Evolutionary conservation across 2,329 filamentous ascomycete genomes (phyloP).

Genomic region (Sphaerulina vaccinii): DNA sequence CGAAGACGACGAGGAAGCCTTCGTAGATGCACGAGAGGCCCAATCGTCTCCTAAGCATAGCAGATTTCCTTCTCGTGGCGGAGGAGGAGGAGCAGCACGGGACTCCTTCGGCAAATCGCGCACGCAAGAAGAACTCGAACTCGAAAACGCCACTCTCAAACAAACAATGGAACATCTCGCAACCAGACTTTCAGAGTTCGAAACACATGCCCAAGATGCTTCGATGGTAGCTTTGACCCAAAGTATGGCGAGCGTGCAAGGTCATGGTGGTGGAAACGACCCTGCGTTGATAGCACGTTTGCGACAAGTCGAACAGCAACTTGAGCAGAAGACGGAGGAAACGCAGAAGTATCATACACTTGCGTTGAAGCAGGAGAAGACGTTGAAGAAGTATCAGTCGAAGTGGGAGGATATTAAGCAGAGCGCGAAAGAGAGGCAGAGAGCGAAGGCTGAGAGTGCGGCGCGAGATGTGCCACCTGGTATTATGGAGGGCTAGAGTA

Average conservation of each 20-base stretch:
- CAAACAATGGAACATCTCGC: constrained; percentile 82
- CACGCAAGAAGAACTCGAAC: constrained; percentile 79
- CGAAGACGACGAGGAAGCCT: constrained; percentile 71
- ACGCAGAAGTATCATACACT: constrained; percentile 60
- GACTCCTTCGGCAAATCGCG: constrained; percentile 50
- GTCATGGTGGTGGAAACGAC: constrained; percentile 10
- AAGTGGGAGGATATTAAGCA: constrained; percentile 70
- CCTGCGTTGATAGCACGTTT: constrained; percentile 41
- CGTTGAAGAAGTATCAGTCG: constrained; percentile 65
- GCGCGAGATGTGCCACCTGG: neutral
- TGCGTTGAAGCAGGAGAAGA: constrained; percentile 61
- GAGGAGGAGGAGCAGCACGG: no score
- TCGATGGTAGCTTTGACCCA: constrained; percentile 73
- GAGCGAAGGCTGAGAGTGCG: constrained; percentile 22
- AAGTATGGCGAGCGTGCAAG: constrained; percentile 60
- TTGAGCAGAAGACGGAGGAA: constrained; percentile 57
- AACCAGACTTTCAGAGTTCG: constrained; percentile 86
- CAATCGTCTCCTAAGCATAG: constrained; percentile 42
- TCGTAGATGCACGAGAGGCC: constrained; percentile 81
- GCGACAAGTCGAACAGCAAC: constrained; percentile 60
- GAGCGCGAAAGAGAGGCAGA: constrained; percentile 47
- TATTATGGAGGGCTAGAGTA: constrained; percentile 2
- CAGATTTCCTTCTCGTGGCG: constrained; percentile 44
- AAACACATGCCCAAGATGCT: constrained; percentile 85
- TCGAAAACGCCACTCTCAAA: constrained; percentile 85